Conservation (phyloP, 1,284 basidiomycete genomes). For the Thelephora terrestris region DNA sequence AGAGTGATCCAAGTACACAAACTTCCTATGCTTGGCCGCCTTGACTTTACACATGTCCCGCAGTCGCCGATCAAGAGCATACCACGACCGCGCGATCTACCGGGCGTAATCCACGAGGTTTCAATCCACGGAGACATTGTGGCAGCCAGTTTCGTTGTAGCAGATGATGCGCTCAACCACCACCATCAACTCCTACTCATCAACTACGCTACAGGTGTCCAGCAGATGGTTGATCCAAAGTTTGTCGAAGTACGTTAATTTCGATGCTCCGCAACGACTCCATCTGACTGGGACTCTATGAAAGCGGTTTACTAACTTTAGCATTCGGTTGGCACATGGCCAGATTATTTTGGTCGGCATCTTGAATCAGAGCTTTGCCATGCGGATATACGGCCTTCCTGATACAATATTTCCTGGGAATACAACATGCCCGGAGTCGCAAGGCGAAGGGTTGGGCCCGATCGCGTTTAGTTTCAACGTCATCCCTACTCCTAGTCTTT, state of each 20-base stretch:
- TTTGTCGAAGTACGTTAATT: slow-evolving; percentile 21
- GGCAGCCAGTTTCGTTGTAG: slow-evolving; percentile 25
- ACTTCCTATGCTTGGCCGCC: slow-evolving; percentile 14
- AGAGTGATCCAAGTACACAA: slow-evolving; percentile 20
- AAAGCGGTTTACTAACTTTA: slow-evolving; percentile 20
- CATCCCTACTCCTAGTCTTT: slow-evolving; percentile 1
- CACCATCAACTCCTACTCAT: slow-evolving; percentile 29
- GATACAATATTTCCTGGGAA: background rate
- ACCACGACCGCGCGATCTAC: slow-evolving; percentile 1
- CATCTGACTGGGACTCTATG: background rate
- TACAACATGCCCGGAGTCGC: background rate
- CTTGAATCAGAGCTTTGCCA: slow-evolving; percentile 16
- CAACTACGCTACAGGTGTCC: slow-evolving; percentile 21
- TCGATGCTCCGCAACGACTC: slow-evolving; percentile 2
- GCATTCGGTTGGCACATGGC: slow-evolving; percentile 18
- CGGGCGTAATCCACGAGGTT: slow-evolving; percentile 19
- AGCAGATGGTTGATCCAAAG: slow-evolving; percentile 22
- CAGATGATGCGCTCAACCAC: slow-evolving; percentile 19
- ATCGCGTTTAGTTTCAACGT: background rate
- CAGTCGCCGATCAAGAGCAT: slow-evolving; percentile 10
- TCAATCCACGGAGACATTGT: slow-evolving; percentile 21
- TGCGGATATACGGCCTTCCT: slow-evolving; percentile 21
- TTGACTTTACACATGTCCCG: slow-evolving; percentile 12
- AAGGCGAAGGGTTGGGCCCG: background rate
- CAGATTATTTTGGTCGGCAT: slow-evolving; percentile 21